Conservation (phyloP, 306 rosid genomes). For the Acacia melanoxylon region DNA sequence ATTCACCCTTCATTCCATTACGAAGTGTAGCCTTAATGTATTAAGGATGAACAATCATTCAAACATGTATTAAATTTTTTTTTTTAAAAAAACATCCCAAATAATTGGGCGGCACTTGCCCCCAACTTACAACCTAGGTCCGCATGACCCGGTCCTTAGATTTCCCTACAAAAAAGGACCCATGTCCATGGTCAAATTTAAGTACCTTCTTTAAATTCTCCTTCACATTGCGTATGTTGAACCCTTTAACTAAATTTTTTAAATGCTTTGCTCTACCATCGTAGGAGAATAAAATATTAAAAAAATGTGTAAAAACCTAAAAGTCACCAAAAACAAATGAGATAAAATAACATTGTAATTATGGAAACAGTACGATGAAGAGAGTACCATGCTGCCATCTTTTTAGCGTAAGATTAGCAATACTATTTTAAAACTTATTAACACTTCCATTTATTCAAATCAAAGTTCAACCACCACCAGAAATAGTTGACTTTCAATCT, state of each 20-base stretch:
- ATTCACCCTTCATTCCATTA: too few relatives aligned
- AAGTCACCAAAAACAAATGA: not conserved
- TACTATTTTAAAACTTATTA: not conserved
- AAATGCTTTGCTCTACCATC: not conserved
- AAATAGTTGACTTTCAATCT: constrained; percentile 26
- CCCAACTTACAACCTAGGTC: too few relatives aligned
- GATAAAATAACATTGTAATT: not conserved
- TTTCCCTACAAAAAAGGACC: too few relatives aligned
- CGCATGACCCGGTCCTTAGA: too few relatives aligned
- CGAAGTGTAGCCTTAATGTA: too few relatives aligned
- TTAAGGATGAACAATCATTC: too few relatives aligned
- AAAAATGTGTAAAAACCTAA: not conserved
- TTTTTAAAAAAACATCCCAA: too few relatives aligned
- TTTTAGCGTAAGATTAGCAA: not conserved
- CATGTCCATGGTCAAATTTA: not conserved
- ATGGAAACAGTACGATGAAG: not conserved
- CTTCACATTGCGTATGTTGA: not conserved
- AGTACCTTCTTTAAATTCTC: not conserved
- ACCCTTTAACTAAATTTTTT: not conserved
- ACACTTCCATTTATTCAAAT: not conserved
- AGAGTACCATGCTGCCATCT: not conserved
- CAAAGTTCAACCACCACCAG: not conserved
- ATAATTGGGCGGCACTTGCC: too few relatives aligned
- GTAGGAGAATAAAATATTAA: not conserved
- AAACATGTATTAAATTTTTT: too few relatives aligned